phyloP scores from a whole-genome alignment of 331 rosid genomes.

The Acacia concinna region DNA sequence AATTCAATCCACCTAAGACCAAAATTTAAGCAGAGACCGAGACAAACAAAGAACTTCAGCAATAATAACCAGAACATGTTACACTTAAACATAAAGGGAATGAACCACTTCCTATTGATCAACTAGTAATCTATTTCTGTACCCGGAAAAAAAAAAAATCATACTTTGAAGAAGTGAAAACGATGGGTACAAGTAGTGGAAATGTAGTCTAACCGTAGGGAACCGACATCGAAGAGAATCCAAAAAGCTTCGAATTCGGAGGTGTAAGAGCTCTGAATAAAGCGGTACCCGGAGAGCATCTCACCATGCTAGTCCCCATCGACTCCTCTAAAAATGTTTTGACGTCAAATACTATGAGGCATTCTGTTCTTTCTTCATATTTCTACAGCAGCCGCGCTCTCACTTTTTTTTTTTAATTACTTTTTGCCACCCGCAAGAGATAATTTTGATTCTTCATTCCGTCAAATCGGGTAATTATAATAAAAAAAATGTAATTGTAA shows the following conservation, averaged over 20 bases:
- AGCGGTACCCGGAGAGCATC: slow-evolving; percentile 53
- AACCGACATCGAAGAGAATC: slow-evolving; percentile 41
- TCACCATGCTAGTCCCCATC: slow-evolving; percentile 53
- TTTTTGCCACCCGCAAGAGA: too few relatives aligned
- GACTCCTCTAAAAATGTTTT: not conserved
- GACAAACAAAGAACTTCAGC: slow-evolving; percentile 2
- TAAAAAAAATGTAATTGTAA: too few relatives aligned
- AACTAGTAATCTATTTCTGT: not conserved
- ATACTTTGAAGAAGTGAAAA: not conserved
- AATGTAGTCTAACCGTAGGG: slow-evolving; percentile 43
- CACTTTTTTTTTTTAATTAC: too few relatives aligned
- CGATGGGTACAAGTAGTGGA: not conserved
- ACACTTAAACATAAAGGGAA: not conserved
- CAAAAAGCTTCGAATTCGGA: slow-evolving; percentile 18
- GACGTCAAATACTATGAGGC: not conserved
- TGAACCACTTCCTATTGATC: not conserved
- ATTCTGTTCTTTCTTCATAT: not conserved
- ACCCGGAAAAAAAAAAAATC: not conserved
- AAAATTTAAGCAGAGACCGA: slow-evolving; percentile 2
- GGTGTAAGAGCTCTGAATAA: slow-evolving; percentile 50
- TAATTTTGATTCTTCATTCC: too few relatives aligned
- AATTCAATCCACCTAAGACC: slow-evolving; percentile 36
- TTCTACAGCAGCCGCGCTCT: too few relatives aligned
- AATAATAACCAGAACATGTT: not conserved
- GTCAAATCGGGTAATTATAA: too few relatives aligned